phyloP scores from a whole-genome alignment of 2,329 filamentous ascomycete genomes.

The Diaporthe velutina region DNA sequence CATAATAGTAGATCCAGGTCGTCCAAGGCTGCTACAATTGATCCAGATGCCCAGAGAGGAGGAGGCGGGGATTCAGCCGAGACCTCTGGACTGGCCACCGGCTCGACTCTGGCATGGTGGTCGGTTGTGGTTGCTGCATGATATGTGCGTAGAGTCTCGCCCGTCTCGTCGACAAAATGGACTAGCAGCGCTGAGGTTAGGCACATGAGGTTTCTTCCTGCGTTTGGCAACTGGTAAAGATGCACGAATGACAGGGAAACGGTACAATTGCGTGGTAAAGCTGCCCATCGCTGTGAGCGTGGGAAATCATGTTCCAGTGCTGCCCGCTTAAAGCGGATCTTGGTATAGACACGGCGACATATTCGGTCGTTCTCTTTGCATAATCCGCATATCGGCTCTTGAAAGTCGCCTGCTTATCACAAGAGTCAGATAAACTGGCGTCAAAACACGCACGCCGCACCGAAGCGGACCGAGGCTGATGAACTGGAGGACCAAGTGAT shows the following conservation, averaged over 20 bases:
- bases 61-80: neutral
- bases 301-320: neutral
- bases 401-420: neutral
- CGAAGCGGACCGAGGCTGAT: neutral
- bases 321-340: neutral
- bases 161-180: neutral
- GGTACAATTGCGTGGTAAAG: neutral
- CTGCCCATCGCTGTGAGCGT: neutral
- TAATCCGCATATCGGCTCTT: neutral
- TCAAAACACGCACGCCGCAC: neutral
- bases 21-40: neutral
- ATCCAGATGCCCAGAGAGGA: neutral
- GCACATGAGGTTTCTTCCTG: too few species aligned
- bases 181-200: neutral
- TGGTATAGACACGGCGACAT: neutral
- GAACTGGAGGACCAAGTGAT: too few species aligned
- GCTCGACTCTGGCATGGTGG: neutral
- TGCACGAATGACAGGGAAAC: neutral
- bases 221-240: neutral
- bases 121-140: neutral
- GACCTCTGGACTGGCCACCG: neutral
- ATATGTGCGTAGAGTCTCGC: neutral
- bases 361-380: neutral
- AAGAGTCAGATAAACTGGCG: neutral
- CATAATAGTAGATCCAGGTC: neutral